These are phyloP conservation scores for Pleurotus eryngii DNA, from an alignment of 768 basidiomycete species.

Conservation along the genomic window DNA sequence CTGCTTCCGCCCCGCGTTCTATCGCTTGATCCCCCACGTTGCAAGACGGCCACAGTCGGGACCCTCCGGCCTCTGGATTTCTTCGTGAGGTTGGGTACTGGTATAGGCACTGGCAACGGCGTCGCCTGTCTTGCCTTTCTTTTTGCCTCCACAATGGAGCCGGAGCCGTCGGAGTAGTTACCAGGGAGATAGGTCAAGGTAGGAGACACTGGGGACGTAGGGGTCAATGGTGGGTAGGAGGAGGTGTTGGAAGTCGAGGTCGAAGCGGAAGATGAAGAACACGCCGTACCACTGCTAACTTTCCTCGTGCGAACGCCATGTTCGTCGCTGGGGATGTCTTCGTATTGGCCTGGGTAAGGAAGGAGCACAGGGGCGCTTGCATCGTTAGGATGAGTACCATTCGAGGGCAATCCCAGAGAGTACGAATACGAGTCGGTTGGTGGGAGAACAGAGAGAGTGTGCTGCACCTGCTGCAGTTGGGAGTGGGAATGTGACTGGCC, in stretches of 20 bases:
- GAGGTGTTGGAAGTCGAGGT: slow-evolving; percentile 21
- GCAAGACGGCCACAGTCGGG: slow-evolving; percentile 43
- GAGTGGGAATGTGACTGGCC: neutral
- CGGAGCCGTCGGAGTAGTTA: slow-evolving; percentile 11
- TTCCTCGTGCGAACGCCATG: slow-evolving; percentile 8
- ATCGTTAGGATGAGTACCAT: neutral
- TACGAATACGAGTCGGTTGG: neutral
- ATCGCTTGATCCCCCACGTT: slow-evolving; percentile 21
- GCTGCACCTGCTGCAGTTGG: neutral
- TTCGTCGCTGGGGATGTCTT: neutral
- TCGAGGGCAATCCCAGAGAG: neutral
- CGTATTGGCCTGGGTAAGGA: neutral
- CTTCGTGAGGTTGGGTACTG: slow-evolving; percentile 67
- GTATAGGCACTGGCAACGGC: slow-evolving; percentile 51
- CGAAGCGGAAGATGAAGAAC: slow-evolving; percentile 10
- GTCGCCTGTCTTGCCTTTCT: slow-evolving; percentile 30
- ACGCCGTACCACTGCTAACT: slow-evolving; percentile 8
- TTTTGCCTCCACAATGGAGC: slow-evolving; percentile 13
- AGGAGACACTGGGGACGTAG: slow-evolving; percentile 20
- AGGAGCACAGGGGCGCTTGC: neutral
- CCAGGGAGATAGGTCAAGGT: slow-evolving; percentile 12
- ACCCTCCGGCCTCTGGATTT: slow-evolving; percentile 68
- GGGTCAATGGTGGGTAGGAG: slow-evolving; percentile 21
- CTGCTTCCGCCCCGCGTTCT: slow-evolving; percentile 12
- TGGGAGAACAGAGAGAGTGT: neutral